Evolutionary conservation across 129 eudicot genomes (phyloP), one percentile per base, ranked within the genome.

Genomic region (Artemisia argyi): DNA sequence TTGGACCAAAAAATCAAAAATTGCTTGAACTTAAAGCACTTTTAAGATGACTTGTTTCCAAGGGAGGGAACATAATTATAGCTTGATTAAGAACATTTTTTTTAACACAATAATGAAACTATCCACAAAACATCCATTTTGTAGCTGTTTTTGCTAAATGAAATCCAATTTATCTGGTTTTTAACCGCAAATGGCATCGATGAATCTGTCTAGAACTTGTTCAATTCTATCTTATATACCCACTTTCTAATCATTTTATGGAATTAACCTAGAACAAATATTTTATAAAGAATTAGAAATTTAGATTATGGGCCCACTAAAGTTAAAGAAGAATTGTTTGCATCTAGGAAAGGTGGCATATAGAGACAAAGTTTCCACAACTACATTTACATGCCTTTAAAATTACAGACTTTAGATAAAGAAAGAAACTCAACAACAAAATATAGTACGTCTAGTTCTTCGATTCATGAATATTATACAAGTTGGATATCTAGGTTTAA

Each of bases 301-400:
- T 55, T 54, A 35, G 39, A 53, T 12, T n/a, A 48, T 30, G 73
- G 68, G 57, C 74, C 74, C 68, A 48, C 24, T 11, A 11, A 57
- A 66, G 68, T 55, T 57, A 57, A 76, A 67, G 73, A 65, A 54
- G 72, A 75, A 75, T 46, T 68, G 79, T 76, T 67, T 67, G 79
- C 79, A 76, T 67, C 79, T 47, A 59, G 61, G 67, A 76, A 76
- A 67, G 80, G 56, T 76, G 73, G 74, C 74, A 76, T 56, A 76
- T 76, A 61, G 80, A 76, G 80, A 76, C 80, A 76, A 76, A 76
- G 73, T 76, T 76, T 76, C 80, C 74, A 66, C 80, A 76, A 65
- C 78, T 46, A 65, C 20, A 75, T 65, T 75, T 65, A 55, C 66
- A 56, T 66, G 58, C 79, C 73, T 46, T 66, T 58, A 24, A 75